phyloP scores from a whole-genome alignment of 306 rosid genomes.

The Sphenostylis stenocarpa region DNA sequence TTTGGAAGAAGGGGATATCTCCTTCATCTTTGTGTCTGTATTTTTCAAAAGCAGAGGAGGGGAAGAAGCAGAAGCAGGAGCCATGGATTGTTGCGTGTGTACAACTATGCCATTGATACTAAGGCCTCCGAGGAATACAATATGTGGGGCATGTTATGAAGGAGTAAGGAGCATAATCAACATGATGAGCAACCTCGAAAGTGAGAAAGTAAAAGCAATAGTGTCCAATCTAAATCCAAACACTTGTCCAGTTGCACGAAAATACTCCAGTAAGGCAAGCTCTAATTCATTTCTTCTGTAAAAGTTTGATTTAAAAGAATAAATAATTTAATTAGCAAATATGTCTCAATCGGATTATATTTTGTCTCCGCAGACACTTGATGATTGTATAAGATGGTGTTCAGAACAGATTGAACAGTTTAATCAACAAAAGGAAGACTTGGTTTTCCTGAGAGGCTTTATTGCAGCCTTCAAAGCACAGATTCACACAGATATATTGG shows the following conservation, averaged over 20 bases:
- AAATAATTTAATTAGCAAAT: neutral
- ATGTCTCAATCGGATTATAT: neutral
- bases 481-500: conserved; percentile 65
- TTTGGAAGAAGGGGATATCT: conserved; percentile 17
- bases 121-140: conserved; percentile 87
- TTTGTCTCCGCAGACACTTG: conserved; percentile 45
- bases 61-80: neutral
- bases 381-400: conserved; percentile 49
- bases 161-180: conserved; percentile 67
- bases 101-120: conserved; percentile 64
- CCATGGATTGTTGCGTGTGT: conserved; percentile 85
- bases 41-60: conserved; percentile 23
- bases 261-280: conserved; percentile 77
- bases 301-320: neutral
- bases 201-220: conserved; percentile 34
- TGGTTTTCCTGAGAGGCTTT: conserved; percentile 51
- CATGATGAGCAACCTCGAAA: conserved; percentile 50
- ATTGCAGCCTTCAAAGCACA: conserved; percentile 51
- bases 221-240: neutral
- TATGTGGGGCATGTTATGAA: conserved; percentile 74
- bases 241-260: conserved; percentile 22
- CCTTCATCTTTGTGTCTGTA: neutral
- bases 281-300: conserved; percentile 34
- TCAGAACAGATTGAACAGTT: conserved; percentile 33
- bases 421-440: conserved; percentile 49